These are phyloP conservation scores for Zygosaccharomyces pseudobailii DNA, from an alignment of 1,139 yeast genomes.

Conservation along the genomic window DNA sequence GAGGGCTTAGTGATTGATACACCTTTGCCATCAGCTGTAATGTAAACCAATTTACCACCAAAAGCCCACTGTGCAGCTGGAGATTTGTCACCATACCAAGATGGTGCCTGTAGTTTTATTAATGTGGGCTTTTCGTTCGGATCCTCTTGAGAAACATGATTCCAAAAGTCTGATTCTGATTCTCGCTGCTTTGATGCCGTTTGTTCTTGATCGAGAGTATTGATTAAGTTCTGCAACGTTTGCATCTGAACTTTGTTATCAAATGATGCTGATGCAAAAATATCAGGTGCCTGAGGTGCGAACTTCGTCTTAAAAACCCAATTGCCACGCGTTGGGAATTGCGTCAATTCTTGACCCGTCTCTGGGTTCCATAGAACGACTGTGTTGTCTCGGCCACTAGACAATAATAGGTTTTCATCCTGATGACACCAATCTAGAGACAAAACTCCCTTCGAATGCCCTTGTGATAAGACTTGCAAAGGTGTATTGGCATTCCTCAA, in stretches of 20 bases:
- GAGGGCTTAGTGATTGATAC: constrained; percentile 50
- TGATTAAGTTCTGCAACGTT: constrained; percentile 66
- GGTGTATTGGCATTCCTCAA: constrained; percentile 90
- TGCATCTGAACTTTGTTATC: constrained; percentile 84
- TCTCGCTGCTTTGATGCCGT: constrained; percentile 29
- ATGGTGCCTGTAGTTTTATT: constrained; percentile 70
- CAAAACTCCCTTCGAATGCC: constrained; percentile 84
- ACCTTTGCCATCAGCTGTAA: constrained; percentile 41
- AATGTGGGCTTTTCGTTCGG: constrained; percentile 30
- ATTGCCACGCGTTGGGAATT: constrained; percentile 86
- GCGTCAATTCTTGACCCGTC: constrained; percentile 62
- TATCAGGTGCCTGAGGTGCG: constrained; percentile 84
- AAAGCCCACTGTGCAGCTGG: constrained; percentile 78
- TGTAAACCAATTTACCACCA: constrained; percentile 80
- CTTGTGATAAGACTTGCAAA: constrained; percentile 54
- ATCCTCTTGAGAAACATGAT: constrained; percentile 55
- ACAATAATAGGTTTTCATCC: constrained; percentile 72
- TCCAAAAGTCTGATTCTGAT: constrained; percentile 84
- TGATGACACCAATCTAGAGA: constrained; percentile 91
- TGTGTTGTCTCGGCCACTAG: constrained; percentile 89
- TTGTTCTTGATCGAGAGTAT: constrained; percentile 37
- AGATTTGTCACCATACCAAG: constrained; percentile 76
- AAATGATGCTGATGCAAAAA: constrained; percentile 89
- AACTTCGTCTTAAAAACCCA: constrained; percentile 90
- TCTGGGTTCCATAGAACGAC: constrained; percentile 89